Base-by-base conservation (phyloP, 1,284 basidiomycete species). In the Tilletiopsis washingtonensis region DNA sequence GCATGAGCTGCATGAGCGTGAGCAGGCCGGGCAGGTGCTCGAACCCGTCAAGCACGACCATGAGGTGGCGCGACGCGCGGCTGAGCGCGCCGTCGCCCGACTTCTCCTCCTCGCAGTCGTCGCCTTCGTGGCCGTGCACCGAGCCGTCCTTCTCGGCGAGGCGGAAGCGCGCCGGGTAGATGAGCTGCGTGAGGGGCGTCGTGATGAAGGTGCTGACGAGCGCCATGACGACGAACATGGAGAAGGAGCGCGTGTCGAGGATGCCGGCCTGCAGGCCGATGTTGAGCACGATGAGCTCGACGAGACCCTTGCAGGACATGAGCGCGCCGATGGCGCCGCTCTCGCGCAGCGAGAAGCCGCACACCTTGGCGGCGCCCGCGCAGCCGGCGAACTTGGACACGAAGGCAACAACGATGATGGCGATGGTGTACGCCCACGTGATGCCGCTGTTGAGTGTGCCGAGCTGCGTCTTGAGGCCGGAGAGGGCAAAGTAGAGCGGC, bases 171-270 rank as follows among this genome's bases (percentile, higher is more conserved):
- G 62, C 64, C 0, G 89, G 89, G 66, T 93, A 93, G 24, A 90
- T 76, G 53, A 78, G 74, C 3, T 83, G 80, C 12, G 91, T 88
- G 42, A 85, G 77, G 1, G 90, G 91, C 0, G 89, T 93, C 0
- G 90, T 94, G 78, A 88, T 80, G 74, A 87, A 88, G 0, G 90
- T 94, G 43, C 93, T 78, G 23, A 86, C 74, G 43, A 96, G 75
- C 0, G 91, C 88, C 74, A 88, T 87, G 27, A 94, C 76, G 21
- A 93, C 89, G 62, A 96, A 91, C 88, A 96, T 94, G 12, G 79
- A 78, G 64, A 81, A 81, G 19, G 79, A 75, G n/a, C 73, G 69
- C 26, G 73, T 78, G 29, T 86, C 82, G 46, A 98, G 79, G 57
- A 89, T 87, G 0, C 84, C 84, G 69, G 80, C 90, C 53, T 80